Conservation (phyloP, 2,329 filamentous ascomycete genomes). For the Colletotrichum gloeosporioides region DNA sequence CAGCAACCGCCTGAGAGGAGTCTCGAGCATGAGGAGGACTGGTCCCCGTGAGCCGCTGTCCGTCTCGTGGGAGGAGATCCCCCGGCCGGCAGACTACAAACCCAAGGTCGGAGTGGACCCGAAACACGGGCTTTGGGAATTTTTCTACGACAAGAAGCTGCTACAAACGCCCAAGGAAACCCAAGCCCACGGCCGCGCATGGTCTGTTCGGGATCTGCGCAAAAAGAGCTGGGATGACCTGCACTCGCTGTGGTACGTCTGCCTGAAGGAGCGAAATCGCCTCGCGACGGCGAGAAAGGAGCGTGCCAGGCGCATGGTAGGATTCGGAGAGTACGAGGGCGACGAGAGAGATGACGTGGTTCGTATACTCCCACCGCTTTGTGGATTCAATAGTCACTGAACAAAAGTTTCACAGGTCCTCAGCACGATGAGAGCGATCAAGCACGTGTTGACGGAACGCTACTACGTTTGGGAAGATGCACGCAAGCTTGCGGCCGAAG, state of each 20-base stretch:
- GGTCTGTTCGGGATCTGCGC: constrained; percentile 85
- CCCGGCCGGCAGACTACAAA: constrained; percentile 71
- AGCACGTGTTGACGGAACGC: constrained; percentile 84
- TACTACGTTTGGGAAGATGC: constrained; percentile 89
- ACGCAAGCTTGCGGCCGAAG: constrained; percentile 65
- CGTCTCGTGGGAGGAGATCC: constrained; percentile 74
- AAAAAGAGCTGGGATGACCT: constrained; percentile 93
- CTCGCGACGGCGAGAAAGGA: constrained; percentile 80
- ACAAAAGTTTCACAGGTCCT: constrained; percentile 61
- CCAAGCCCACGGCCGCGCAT: constrained; percentile 76
- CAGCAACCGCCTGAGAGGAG: constrained; percentile 79
- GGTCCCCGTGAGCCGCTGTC: constrained; percentile 78
- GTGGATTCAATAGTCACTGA: neutral
- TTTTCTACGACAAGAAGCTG: constrained; percentile 78
- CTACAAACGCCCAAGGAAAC: constrained; percentile 76
- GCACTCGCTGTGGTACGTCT: constrained; percentile 93
- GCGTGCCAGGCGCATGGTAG: constrained; percentile 68
- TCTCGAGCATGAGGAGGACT: constrained; percentile 80
- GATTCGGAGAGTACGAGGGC: constrained; percentile 76
- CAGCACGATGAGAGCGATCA: constrained; percentile 81
- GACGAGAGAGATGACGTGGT: constrained; percentile 70
- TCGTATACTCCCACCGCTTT: constrained; percentile 36
- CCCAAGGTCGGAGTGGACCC: constrained; percentile 66
- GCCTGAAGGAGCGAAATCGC: constrained; percentile 87
- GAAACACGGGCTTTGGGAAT: constrained; percentile 89